Conservation (phyloP, 768 basidiomycete genomes). For the Rhodotorula babjevae region DNA sequence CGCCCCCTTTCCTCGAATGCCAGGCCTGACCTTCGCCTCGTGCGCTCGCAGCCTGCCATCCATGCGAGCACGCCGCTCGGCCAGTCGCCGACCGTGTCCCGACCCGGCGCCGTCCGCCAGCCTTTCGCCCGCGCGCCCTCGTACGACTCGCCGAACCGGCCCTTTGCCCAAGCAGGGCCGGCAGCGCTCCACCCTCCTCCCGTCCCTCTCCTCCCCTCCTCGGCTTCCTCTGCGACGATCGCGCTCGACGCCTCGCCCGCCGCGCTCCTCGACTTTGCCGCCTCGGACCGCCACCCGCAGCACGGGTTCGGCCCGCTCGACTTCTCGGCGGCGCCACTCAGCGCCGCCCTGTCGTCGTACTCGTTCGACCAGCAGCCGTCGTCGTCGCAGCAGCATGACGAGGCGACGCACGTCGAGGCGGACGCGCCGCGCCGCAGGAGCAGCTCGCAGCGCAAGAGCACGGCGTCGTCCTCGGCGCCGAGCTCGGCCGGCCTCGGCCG, state of each 20-base stretch:
- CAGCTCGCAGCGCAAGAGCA: slow-evolving; percentile 17
- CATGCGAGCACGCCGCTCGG: neutral
- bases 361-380: neutral
- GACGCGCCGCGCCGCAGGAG: neutral
- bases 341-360: neutral
- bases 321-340: neutral
- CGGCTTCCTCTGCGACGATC: slow-evolving; percentile 8
- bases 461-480: slow-evolving; percentile 3
- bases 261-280: slow-evolving; percentile 25
- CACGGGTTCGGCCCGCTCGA: slow-evolving; percentile 23
- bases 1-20: neutral
- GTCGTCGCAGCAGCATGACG: neutral
- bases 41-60: neutral
- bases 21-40: neutral
- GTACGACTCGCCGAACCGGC: slow-evolving; percentile 22
- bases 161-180: neutral
- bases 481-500: slow-evolving; percentile 6
- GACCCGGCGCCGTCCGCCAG: neutral
- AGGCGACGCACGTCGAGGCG: neutral
- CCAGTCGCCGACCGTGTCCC: slow-evolving; percentile 22
- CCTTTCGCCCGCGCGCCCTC: neutral
- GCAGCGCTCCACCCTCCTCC: neutral
- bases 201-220: slow-evolving; percentile 13
- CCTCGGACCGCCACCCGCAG: neutral
- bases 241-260: slow-evolving; percentile 15